Evolutionary conservation across 352 stramenopile species (phyloP), one percentile per base, ranked within the genome.

Genomic region (Phytophthora citricola): DNA sequence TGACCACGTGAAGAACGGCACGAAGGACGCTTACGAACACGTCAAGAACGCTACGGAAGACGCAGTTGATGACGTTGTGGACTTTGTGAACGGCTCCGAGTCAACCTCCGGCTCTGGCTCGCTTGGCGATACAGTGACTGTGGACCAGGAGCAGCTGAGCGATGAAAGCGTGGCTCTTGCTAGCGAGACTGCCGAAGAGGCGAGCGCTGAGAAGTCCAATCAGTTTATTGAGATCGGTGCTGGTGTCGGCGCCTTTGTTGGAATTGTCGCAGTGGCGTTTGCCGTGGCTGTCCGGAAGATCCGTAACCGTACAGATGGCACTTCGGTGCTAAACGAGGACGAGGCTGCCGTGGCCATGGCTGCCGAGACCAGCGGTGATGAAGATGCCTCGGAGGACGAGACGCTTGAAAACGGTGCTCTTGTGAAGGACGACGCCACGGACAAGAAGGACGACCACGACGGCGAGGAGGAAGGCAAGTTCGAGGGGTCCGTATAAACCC

Each of bases 391-490:
- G 38, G 66, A 74, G 26, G 76, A 79, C 5, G 75, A 82, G 14
- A 60, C 29, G 10, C 47, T 83, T 15, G 74, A 86, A 48, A 53
- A 31, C 2, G 72, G 72, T 10, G 72, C 56, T 10, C 58, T 71
- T 0, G 58, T 66, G 40, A 76, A 78, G 56, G 71, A 73, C 6
- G 59, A 61, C 36, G 48, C 10, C 20, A 38, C 45, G 7, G 62
- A 65, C 24, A 66, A 66, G 41, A 58, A 72, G 20, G 34, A 62
- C 10, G 56, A 62, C 17, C 64, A 73, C 6, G 70, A 71, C 7
- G 69, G 54, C 39, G 71, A 77, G 36, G 59, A 64, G 45, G 77
- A 86, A 66, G 78, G 78, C 70, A 84, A 79, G 62, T 87, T 87
- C 27, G 73, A 83, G 26, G 78, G 78, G 46, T 77, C 78, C 14